phyloP scores from a whole-genome alignment of 768 basidiomycete genomes.

The Podaxis mareebaensis region DNA sequence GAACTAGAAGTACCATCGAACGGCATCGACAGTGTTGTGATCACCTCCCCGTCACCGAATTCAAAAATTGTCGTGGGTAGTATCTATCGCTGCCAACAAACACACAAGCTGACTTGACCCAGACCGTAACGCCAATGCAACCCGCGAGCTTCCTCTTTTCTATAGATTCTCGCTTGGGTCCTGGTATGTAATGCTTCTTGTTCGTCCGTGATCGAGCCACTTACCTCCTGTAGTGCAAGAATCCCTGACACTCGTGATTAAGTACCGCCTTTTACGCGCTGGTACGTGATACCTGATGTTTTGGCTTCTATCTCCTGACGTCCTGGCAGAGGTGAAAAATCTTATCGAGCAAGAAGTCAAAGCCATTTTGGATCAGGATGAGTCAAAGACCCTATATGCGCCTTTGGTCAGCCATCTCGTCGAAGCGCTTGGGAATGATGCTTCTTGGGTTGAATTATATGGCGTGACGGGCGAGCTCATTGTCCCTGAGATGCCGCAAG shows the following conservation, averaged over 20 bases:
- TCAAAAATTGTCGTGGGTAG: slow-evolving; percentile 50
- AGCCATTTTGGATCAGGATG: slow-evolving; percentile 37
- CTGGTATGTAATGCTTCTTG: slow-evolving; percentile 42
- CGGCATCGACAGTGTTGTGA: slow-evolving; percentile 49
- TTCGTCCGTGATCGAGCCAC: slow-evolving; percentile 9
- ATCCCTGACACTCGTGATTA: slow-evolving; percentile 61
- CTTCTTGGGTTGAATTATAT: slow-evolving; percentile 71
- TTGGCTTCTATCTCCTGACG: not conserved
- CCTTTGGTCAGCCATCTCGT: slow-evolving; percentile 50
- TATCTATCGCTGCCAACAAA: not conserved
- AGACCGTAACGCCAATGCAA: slow-evolving; percentile 79
- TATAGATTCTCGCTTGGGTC: slow-evolving; percentile 62
- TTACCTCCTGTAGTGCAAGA: slow-evolving; percentile 53
- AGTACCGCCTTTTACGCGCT: slow-evolving; percentile 81
- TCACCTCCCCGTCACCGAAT: slow-evolving; percentile 47
- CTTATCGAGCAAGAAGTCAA: slow-evolving; percentile 55
- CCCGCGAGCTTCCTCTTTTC: slow-evolving; percentile 82
- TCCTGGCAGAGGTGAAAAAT: slow-evolving; percentile 62
- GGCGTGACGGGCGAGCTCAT: slow-evolving; percentile 68
- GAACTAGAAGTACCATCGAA: slow-evolving; percentile 47
- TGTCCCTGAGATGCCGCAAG: slow-evolving; percentile 45
- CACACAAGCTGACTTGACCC: not conserved
- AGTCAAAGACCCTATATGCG: slow-evolving; percentile 38
- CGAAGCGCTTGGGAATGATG: slow-evolving; percentile 60
- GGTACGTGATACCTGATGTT: slow-evolving; percentile 42